Evolutionary conservation across 805 yeast genomes (phyloP), one percentile per base, ranked within the genome.

Genomic region (Yamadazyma phyllophila): DNA sequence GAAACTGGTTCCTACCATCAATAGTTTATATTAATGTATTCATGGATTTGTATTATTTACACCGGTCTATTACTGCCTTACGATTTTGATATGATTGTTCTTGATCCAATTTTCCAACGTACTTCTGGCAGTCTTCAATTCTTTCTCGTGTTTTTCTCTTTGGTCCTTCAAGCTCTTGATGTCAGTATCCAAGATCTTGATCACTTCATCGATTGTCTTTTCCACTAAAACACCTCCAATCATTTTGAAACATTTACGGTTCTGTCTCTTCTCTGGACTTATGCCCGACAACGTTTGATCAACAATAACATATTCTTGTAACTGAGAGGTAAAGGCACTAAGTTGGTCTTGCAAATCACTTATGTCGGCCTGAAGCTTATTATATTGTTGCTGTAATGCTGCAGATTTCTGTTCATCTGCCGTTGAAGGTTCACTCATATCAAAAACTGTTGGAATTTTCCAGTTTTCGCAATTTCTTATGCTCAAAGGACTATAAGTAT

Each of bases 151-250:
- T 26, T 45, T 52, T 20, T 52, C 61, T 35, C 56, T 60, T 39
- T 61, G 57, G 4, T 46, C 49, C 17, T 48, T 52, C 45, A 67
- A 56, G 3, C 35, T 49, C 35, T 60, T 60, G 14, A 59, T 49
- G 42, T 62, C 66, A 13, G 47, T 50, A 36, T 54, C 49, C 39
- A 63, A 56, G 14, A 62, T 50, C 47, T 58, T 54, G 20, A 76
- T 65, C 3, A 91, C 94, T 34, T 87, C 89, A n/a, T 76, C 82
- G 4, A 89, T 94, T 3, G 82, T 76, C 53, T 87, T 83, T 59
- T 90, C 95, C 13, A 91, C 86, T 27, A 92, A 73, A 3, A 91
- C 96, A 8, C 96, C 95, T 20, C 97, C 97, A 27, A 92, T 78
- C 97, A 94, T 89, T 57, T 96, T 81, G 67, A 82, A 90, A 59